Percentiles rank a stretch among this genome's conserved stretches.
Evolutionary conservation across 176 grass and related monocot species (phyloP).

Genomic region (Aegilops sharonensis): DNA sequence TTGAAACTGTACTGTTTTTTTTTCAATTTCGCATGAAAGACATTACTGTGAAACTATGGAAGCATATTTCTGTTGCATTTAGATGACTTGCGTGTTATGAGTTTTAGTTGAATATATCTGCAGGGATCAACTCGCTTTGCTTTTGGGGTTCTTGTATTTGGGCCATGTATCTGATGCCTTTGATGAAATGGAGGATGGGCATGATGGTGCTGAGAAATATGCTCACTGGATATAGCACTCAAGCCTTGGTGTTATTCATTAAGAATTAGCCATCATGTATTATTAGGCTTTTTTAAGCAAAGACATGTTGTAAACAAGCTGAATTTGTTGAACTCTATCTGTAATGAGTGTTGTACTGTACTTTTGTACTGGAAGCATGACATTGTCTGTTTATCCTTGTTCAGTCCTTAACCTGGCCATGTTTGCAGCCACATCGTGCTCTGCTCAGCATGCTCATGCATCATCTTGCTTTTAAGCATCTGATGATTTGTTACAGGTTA

Average conservation of each 20-base stretch:
- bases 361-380: not conserved
- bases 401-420: not conserved
- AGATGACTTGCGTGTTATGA: not conserved
- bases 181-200: not conserved
- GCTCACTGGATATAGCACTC: not conserved
- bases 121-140: not conserved
- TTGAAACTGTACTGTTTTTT: not conserved
- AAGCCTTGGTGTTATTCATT: not conserved
- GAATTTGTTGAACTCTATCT: slow-evolving; percentile 5
- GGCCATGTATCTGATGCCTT: not conserved
- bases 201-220: slow-evolving; percentile 7
- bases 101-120: not conserved
- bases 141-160: not conserved
- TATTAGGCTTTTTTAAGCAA: not conserved
- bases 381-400: not conserved
- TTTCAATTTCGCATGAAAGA: not conserved
- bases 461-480: not conserved
- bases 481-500: not conserved
- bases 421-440: not conserved
- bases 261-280: not conserved
- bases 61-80: not conserved
- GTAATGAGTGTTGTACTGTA: not conserved
- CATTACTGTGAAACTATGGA: not conserved
- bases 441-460: not conserved
- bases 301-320: not conserved